Percentiles rank a stretch among this genome's conserved stretches.
Evolutionary conservation across 257 asterid species (phyloP).

Genomic region (Capsicum baccatum): DNA sequence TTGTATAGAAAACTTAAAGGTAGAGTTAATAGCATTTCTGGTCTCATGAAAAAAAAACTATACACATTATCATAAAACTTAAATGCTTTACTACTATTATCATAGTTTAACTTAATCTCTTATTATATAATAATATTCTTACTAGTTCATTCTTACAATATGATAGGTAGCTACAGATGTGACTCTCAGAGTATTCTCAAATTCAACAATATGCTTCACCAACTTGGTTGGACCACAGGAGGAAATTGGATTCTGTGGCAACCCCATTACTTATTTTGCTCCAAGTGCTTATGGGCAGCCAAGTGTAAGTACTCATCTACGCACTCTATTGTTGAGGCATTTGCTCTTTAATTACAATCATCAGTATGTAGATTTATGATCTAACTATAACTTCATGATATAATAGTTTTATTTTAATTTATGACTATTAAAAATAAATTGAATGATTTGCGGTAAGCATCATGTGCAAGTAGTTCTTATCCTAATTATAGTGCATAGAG

Average conservation of each 20-base stretch:
- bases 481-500: no score
- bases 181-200: neutral
- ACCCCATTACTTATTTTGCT: conserved; percentile 30
- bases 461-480: no score
- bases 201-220: conserved; percentile 34
- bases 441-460: no score
- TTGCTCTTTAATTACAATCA: no score
- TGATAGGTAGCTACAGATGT: conserved; percentile 6
- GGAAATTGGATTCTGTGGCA: conserved; percentile 32
- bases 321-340: neutral
- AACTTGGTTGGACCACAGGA: conserved; percentile 35
- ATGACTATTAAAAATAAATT: no score
- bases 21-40: no score
- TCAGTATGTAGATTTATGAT: no score
- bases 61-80: no score
- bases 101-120: neutral
- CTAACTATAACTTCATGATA: no score
- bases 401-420: no score
- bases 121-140: neutral
- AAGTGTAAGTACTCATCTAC: conserved; percentile 11
- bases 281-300: conserved; percentile 32
- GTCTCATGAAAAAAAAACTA: no score
- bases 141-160: neutral
- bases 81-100: neutral
- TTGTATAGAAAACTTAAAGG: no score